A percentile compares a stretch with the other conserved stretches of the same genome.
Conservation (phyloP, 139 green algal genomes). For the Spirogloea muscicola region DNA sequence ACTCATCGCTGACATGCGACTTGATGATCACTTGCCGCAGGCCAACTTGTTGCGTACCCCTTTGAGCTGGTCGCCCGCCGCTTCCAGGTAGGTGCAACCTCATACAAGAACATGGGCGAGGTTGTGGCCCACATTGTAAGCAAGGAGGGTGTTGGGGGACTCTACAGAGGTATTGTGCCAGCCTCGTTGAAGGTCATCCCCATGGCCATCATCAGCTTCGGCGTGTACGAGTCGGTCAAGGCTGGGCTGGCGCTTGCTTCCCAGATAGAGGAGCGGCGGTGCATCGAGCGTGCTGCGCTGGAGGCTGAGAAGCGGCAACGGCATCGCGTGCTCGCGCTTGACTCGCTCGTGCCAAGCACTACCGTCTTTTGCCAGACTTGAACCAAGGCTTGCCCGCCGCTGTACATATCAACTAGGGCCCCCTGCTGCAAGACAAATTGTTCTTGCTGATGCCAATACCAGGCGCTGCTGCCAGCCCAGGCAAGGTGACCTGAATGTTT, state of each 20-base stretch:
- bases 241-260: conserved; percentile 11
- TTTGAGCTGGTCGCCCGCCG: conserved; percentile 68
- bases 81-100: conserved; percentile 41
- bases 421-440: too few relatives aligned
- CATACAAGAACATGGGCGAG: conserved; percentile 16
- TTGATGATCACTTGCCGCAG: conserved; percentile 58
- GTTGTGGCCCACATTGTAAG: conserved; percentile 34
- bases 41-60: conserved; percentile 74
- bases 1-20: conserved; percentile 3
- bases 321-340: too few relatives aligned
- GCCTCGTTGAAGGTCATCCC: conserved; percentile 70
- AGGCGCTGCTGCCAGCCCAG: too few relatives aligned
- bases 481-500: too few relatives aligned
- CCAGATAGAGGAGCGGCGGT: conserved; percentile 13
- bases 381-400: too few relatives aligned
- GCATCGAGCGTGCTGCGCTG: conserved; percentile 12
- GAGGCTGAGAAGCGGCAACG: conserved; percentile 30
- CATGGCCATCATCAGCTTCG: conserved; percentile 74
- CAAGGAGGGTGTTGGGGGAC: conserved; percentile 42
- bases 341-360: too few relatives aligned
- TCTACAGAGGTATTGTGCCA: conserved; percentile 64
- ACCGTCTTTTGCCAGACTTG: too few relatives aligned
- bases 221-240: conserved; percentile 65
- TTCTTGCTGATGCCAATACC: too few relatives aligned
- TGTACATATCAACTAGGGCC: too few relatives aligned